phyloP scores from a whole-genome alignment of 2,329 filamentous ascomycete genomes.

The Xylaria sp. region DNA sequence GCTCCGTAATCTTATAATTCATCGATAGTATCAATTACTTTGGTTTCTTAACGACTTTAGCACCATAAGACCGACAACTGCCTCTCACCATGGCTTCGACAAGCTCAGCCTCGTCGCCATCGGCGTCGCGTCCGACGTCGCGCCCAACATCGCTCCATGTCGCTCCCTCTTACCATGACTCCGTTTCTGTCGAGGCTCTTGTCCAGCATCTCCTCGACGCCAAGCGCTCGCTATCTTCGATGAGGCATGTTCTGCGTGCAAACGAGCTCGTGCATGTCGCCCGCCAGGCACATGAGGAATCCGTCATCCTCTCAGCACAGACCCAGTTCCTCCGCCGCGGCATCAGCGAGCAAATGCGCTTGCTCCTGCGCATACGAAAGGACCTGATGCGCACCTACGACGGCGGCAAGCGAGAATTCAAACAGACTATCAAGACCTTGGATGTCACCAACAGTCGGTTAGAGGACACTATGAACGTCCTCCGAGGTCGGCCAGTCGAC shows the following conservation, averaged over 20 bases:
- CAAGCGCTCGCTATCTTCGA: conserved; percentile 87
- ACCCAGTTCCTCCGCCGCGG: conserved; percentile 74
- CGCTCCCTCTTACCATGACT: conserved; percentile 53
- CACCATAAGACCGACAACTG: background rate
- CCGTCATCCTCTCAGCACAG: conserved; percentile 76
- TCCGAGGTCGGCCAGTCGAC: conserved; percentile 73
- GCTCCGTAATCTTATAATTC: conserved; percentile 17
- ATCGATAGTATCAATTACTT: conserved; percentile 11
- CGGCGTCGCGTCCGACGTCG: conserved; percentile 34
- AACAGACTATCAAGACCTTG: conserved; percentile 69
- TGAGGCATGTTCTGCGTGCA: conserved; percentile 83
- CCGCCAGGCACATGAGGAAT: conserved; percentile 80
- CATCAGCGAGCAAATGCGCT: conserved; percentile 65
- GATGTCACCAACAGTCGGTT: conserved; percentile 74
- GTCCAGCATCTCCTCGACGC: conserved; percentile 86
- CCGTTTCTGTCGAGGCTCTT: conserved; percentile 75
- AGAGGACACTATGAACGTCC: conserved; percentile 71
- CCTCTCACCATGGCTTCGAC: conserved; percentile 42
- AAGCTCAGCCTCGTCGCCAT: conserved; percentile 44
- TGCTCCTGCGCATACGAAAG: conserved; percentile 63
- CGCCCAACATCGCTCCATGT: conserved; percentile 41
- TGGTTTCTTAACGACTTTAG: background rate
- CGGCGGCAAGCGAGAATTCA: conserved; percentile 68
- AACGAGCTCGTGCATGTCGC: conserved; percentile 86
- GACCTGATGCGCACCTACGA: conserved; percentile 67